phyloP scores from a whole-genome alignment of 2,329 filamentous ascomycete species.

The Pseudocercospora ulei region DNA sequence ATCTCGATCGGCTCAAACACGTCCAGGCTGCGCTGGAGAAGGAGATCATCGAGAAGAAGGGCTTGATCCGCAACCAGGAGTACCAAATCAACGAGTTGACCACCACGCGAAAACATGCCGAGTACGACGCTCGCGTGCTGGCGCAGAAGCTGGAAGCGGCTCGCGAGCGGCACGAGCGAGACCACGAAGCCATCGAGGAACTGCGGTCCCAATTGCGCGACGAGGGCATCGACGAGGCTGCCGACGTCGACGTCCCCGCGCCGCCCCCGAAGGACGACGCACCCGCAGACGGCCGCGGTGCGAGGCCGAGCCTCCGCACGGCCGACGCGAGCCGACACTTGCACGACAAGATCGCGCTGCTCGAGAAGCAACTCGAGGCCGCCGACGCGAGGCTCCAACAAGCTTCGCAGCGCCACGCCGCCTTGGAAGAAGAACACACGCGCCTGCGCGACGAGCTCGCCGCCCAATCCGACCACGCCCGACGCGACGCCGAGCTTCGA shows the following conservation, averaged over 20 bases:
- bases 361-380: conserved; percentile 31
- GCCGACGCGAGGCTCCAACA: conserved; percentile 31
- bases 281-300: conserved; percentile 13
- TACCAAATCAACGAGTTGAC: conserved; percentile 46
- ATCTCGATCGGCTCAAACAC: conserved; percentile 41
- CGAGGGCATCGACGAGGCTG: conserved; percentile 33
- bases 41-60: conserved; percentile 45
- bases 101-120: conserved; percentile 41
- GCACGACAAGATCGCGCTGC: conserved; percentile 29
- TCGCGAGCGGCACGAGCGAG: conserved; percentile 41
- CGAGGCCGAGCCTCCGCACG: conserved; percentile 9
- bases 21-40: conserved; percentile 41
- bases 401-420: conserved; percentile 28
- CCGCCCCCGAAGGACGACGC: conserved; percentile 12
- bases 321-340: conserved; percentile 28
- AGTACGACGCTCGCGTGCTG: conserved; percentile 42
- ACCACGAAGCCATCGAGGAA: conserved; percentile 42
- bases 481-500: conserved; percentile 25
- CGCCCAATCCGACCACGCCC: conserved; percentile 17
- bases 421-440: conserved; percentile 29
- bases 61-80: conserved; percentile 44
- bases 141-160: conserved; percentile 43
- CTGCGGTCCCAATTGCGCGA: conserved; percentile 41
- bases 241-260: conserved; percentile 21
- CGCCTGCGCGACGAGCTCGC: conserved; percentile 16